A percentile compares a stretch with the other conserved stretches of the same genome.
Conservation (phyloP, 73 alveolate genomes). For the Uronychia binucleata region DNA sequence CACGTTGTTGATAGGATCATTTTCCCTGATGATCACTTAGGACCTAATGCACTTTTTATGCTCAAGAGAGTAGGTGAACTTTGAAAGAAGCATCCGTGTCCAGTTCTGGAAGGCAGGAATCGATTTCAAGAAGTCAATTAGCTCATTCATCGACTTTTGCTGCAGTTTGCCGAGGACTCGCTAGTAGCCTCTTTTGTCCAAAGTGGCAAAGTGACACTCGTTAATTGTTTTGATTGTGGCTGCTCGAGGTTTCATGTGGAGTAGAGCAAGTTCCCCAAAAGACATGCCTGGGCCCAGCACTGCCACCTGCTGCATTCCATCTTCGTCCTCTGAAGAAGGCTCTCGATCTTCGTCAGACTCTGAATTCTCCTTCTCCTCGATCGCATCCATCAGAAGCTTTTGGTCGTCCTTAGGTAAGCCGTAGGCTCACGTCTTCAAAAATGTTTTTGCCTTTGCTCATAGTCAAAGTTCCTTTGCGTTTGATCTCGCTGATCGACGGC, state of each 20-base stretch:
- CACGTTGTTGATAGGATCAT: conserved; percentile 38
- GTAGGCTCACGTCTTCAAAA: no score
- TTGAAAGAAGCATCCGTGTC: conserved; percentile 41
- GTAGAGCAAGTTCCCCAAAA: conserved; percentile 47
- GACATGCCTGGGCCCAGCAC: conserved; percentile 4
- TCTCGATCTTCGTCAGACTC: background rate
- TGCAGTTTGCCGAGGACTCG: background rate
- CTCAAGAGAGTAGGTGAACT: conserved; percentile 39
- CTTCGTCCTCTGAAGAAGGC: background rate
- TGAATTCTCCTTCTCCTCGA: background rate
- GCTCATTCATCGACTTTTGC: background rate
- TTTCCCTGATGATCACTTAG: conserved; percentile 54
- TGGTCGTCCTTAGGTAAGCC: no score
- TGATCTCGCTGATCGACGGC: no score
- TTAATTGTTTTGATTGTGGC: conserved; percentile 23
- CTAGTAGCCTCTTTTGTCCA: conserved; percentile 4
- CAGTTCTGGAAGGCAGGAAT: conserved; percentile 46
- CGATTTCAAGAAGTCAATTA: background rate
- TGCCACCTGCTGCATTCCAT: conserved; percentile 9
- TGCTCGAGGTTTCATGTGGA: conserved; percentile 14
- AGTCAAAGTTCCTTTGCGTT: no score
- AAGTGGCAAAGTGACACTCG: conserved; percentile 16
- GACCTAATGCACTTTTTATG: conserved; percentile 30
- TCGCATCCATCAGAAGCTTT: background rate
- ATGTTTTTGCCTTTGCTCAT: no score